Evolutionary conservation across 1,139 yeast species (phyloP).

Genomic region (Blastobotrys illinoisensis): DNA sequence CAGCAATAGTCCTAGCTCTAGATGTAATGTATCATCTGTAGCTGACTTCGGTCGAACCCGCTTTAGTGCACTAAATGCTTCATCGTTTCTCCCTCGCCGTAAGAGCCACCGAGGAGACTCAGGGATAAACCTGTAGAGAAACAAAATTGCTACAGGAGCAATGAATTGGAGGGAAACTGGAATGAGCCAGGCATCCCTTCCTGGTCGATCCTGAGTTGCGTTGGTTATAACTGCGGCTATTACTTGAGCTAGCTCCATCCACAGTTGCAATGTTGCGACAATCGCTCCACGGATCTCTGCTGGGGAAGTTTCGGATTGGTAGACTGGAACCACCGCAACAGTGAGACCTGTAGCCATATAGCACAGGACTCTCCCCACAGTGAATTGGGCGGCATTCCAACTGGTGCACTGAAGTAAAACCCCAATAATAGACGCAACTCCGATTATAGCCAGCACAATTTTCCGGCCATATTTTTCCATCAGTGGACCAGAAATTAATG

Average conservation of each 20-base stretch:
- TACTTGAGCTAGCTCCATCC: constrained; percentile 11
- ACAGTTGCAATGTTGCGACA: constrained; percentile 10
- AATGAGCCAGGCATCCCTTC: constrained; percentile 9
- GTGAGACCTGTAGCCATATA: constrained; percentile 10
- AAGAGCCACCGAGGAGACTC: constrained; percentile 17
- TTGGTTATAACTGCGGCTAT: constrained; percentile 10
- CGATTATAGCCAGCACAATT: constrained; percentile 5
- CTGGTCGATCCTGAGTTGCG: constrained; percentile 2
- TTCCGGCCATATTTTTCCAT: constrained; percentile 11
- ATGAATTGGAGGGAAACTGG: no score
- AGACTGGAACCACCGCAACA: constrained; percentile 10
- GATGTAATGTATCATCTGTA: no score
- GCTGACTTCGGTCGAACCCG: no score
- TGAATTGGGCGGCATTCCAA: no score
- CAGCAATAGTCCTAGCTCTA: no score
- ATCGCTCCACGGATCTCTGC: constrained; percentile 8
- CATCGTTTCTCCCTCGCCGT: constrained; percentile 5
- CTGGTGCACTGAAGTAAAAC: no score
- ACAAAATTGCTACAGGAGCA: constrained; percentile 7
- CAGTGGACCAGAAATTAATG: constrained; percentile 6
- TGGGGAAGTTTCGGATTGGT: constrained; percentile 8
- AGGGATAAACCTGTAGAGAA: constrained; percentile 9
- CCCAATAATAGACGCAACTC: constrained; percentile 6
- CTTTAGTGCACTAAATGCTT: no score
- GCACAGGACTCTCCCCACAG: no score